Evolutionary conservation across 1,284 basidiomycete species (phyloP).

Genomic region (Salmacisia buchloeana): DNA sequence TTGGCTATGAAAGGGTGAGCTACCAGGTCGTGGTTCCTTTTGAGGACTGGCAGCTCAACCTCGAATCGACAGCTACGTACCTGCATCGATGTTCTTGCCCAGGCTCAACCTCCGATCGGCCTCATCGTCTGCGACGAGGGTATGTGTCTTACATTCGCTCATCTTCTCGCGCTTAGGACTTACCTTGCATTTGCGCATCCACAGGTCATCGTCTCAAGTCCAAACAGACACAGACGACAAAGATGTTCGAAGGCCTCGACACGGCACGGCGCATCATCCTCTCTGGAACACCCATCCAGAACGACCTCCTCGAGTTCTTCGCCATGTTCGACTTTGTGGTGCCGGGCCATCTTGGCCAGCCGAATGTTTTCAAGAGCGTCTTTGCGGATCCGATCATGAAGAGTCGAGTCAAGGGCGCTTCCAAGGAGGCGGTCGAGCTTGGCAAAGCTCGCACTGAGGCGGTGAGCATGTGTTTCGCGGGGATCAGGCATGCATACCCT

Average conservation of each 20-base stretch:
- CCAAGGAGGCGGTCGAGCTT: constrained; percentile 65
- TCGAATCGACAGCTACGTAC: constrained; percentile 37
- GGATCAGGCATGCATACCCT: no score
- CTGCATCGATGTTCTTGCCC: constrained; percentile 31
- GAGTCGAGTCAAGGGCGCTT: constrained; percentile 68
- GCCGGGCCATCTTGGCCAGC: constrained; percentile 67
- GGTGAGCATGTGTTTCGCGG: neutral
- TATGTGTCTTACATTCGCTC: neutral
- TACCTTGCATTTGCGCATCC: neutral
- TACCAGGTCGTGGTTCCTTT: neutral
- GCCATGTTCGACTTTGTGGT: constrained; percentile 95
- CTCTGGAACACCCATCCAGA: constrained; percentile 92
- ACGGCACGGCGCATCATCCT: constrained; percentile 72
- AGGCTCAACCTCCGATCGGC: constrained; percentile 68
- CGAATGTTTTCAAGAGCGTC: constrained; percentile 53
- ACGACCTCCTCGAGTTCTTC: constrained; percentile 91
- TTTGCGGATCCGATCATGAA: constrained; percentile 87
- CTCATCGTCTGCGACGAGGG: constrained; percentile 89
- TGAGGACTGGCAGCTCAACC: neutral
- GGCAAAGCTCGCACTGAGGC: constrained; percentile 63
- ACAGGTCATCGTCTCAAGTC: constrained; percentile 85
- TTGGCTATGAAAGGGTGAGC: constrained; percentile 87
- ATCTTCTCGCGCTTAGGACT: neutral
- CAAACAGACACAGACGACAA: constrained; percentile 81
- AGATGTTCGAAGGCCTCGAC: constrained; percentile 74